These are phyloP conservation scores for Pittosporum tobira DNA, from an alignment of 129 eudicot species.

Conservation along the genomic window DNA sequence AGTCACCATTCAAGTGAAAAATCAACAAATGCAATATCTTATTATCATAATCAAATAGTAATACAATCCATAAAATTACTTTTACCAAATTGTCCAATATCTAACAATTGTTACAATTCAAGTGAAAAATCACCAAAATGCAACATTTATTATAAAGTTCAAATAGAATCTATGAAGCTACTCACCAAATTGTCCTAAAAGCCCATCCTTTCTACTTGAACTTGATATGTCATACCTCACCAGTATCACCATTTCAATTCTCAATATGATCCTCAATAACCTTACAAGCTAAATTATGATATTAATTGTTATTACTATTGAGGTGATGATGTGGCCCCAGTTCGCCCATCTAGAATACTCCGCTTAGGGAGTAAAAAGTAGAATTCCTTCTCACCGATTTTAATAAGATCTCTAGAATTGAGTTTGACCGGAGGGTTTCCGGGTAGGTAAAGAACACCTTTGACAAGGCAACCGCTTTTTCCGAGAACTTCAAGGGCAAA, in stretches of 20 bases:
- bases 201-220: conserved; percentile 41
- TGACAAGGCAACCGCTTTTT: conserved; percentile 84
- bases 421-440: conserved; percentile 73
- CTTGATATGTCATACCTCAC: conserved; percentile 34
- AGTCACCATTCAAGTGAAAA: too few relatives aligned
- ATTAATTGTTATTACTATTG: conserved; percentile 13
- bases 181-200: too few relatives aligned
- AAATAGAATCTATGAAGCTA: too few relatives aligned
- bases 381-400: conserved; percentile 90
- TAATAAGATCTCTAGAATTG: conserved; percentile 72
- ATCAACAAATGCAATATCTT: too few relatives aligned
- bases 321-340: conserved; percentile 39
- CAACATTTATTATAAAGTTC: background rate
- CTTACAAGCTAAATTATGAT: conserved; percentile 26
- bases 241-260: conserved; percentile 34
- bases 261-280: conserved; percentile 39
- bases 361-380: conserved; percentile 71
- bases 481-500: conserved; percentile 93
- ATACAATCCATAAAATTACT: too few relatives aligned
- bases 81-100: too few relatives aligned
- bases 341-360: conserved; percentile 58
- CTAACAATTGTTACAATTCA: too few relatives aligned
- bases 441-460: conserved; percentile 83
- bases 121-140: background rate
- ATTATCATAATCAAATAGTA: too few relatives aligned